phyloP scores from a whole-genome alignment of 306 rosid species.

The barrel medic (Medicago truncatula) region MtrunA17r5.0-ANR NC_053046.1:24227001-24227500 shows the following conservation, averaged over 20 bases:
- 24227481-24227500: slow-evolving; percentile 32
- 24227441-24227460: slow-evolving; percentile 49
- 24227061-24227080: slow-evolving; percentile 37
- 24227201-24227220: too few species aligned
- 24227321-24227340: too few species aligned
- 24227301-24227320: too few species aligned
- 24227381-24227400: slow-evolving; percentile 41
- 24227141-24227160: slow-evolving; percentile 44
- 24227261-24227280: too few species aligned
- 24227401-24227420: slow-evolving; percentile 43
- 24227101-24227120: slow-evolving; percentile 44
- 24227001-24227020: slow-evolving; percentile 46
- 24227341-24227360: too few species aligned
- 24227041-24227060: slow-evolving; percentile 42
- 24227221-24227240: too few species aligned
- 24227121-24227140: slow-evolving; percentile 63
- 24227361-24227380: neutral
- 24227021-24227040: slow-evolving; percentile 45
- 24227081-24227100: slow-evolving; percentile 46
- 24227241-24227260: too few species aligned
- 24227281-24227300: too few species aligned
- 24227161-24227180: too few species aligned
- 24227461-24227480: slow-evolving; percentile 60
- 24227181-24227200: too few species aligned
- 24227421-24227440: slow-evolving; percentile 63